Percentiles rank a stretch among this genome's conserved stretches.
Evolutionary conservation across 306 rosid species (phyloP).

Genomic region (Trifolium fragiferum): DNA sequence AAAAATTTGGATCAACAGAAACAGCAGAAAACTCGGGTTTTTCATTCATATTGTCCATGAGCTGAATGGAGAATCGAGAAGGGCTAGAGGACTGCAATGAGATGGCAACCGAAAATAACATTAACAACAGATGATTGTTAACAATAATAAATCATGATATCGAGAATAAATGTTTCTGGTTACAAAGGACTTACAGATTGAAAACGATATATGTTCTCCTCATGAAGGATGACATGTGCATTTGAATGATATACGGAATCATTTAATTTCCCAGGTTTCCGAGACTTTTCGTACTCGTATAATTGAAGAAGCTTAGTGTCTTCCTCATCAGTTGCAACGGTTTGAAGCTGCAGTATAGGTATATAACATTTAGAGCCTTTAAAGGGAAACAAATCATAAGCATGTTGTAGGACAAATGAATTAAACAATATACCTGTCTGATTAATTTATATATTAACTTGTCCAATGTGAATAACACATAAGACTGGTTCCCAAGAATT

Average conservation of each 20-base stretch:
- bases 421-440: conserved; percentile 66
- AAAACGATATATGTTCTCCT: conserved; percentile 85
- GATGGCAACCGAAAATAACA: conserved; percentile 25
- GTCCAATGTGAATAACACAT: conserved; percentile 91
- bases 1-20: conserved; percentile 88
- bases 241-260: conserved; percentile 90
- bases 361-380: conserved; percentile 38
- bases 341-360: conserved; percentile 78
- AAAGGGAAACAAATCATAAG: conserved; percentile 32
- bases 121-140: not conserved
- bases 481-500: conserved; percentile 88
- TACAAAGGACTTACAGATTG: conserved; percentile 68
- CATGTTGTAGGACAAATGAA: conserved; percentile 32
- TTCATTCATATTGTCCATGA: conserved; percentile 86
- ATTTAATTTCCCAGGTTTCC: conserved; percentile 68
- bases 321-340: conserved; percentile 76
- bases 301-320: conserved; percentile 89
- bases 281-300: conserved; percentile 82
- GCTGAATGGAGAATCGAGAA: conserved; percentile 69
- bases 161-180: not conserved
- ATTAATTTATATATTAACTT: conserved; percentile 88
- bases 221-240: conserved; percentile 86
- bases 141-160: conserved; percentile 18
- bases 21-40: conserved; percentile 91
- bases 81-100: conserved; percentile 69